Base-by-base conservation (phyloP, 768 basidiomycete genomes). In the Trametes meyenii region DNA sequence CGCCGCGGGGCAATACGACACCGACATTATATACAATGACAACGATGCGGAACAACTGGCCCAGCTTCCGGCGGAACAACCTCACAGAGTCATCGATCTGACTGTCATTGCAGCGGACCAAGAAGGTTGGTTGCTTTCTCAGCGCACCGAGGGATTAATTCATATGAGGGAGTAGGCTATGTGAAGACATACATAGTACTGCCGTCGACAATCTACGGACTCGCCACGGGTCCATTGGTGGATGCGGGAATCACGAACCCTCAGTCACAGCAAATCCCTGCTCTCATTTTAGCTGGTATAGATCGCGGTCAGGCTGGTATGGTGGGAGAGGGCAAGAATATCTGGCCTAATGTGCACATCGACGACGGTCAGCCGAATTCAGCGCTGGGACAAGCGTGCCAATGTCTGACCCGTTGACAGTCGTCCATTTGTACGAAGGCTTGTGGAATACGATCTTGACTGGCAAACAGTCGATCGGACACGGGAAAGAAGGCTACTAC, bases 291-390 rank as follows among this genome's bases (percentile, higher is more conserved):
- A 16, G 77, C 79, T 0, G 68, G 78, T 21, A 63, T 86, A 33
- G 73, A 67, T 60, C 78, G 86, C 26, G 76, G 77, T 0, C 76
- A 79, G 36, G 84, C 76, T 0, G 85, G 83, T 8, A 74, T 84
- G 69, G 74, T 88, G 3, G 85, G 86, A 0, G 69, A 78, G 40
- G 87, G 88, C 0, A 72, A 77, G 66, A 88, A 88, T 60, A 43
- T 84, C 2, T 89, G 85, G 86, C 78, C 81, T 0, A 76, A 84
- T 61, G 81, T 87, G 19, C 77, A 84, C 58, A 76, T 85, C 48
- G 72, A 79, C 38, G 85, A 86, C 33, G 73, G 85, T 84, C 58
- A 53, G 77, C 56, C 16, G 38, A 26, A 38, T 16, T 29, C 10
- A 39, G 14, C 39, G 45, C 39, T 3, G 11, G 26, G 33, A 11